phyloP scores from a whole-genome alignment of 129 eudicot species.

The Flaveria trinervia region DNA sequence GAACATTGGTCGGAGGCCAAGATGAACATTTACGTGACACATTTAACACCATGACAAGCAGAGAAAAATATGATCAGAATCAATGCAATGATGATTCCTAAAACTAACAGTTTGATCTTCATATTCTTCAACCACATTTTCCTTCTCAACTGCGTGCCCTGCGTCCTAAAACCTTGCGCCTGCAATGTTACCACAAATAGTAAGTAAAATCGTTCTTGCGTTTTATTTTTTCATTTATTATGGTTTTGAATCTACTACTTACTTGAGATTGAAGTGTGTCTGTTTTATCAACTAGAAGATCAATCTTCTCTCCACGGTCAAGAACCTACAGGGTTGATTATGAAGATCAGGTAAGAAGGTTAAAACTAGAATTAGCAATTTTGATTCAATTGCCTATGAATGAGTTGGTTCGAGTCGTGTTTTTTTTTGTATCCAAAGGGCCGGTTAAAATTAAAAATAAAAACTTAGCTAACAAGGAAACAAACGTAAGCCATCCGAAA shows the following conservation, averaged over 20 bases:
- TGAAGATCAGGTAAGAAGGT: no score
- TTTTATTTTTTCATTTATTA: no score
- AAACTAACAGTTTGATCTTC: slow-evolving; percentile 13
- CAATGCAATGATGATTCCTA: slow-evolving; percentile 13
- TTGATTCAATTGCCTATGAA: no score
- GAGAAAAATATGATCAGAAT: background rate
- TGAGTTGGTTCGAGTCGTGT: no score
- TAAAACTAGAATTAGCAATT: no score
- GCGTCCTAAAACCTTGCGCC: slow-evolving; percentile 9
- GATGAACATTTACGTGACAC: background rate
- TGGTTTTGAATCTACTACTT: slow-evolving; percentile 14
- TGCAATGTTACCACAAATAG: background rate
- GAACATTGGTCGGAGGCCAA: background rate
- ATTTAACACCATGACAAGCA: background rate
- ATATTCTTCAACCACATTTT: slow-evolving; percentile 14
- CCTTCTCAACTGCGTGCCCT: slow-evolving; percentile 4
- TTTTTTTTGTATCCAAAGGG: no score
- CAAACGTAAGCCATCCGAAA: no score
- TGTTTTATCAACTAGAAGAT: slow-evolving; percentile 77
- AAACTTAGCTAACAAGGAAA: no score
- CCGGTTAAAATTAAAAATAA: no score
- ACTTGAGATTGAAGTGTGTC: slow-evolving; percentile 85
- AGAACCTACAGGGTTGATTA: slow-evolving; percentile 51
- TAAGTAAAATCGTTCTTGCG: no score
- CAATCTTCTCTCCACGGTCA: slow-evolving; percentile 90